Conservation (phyloP, 768 basidiomycete species). For the Lactarius sp. region DNA sequence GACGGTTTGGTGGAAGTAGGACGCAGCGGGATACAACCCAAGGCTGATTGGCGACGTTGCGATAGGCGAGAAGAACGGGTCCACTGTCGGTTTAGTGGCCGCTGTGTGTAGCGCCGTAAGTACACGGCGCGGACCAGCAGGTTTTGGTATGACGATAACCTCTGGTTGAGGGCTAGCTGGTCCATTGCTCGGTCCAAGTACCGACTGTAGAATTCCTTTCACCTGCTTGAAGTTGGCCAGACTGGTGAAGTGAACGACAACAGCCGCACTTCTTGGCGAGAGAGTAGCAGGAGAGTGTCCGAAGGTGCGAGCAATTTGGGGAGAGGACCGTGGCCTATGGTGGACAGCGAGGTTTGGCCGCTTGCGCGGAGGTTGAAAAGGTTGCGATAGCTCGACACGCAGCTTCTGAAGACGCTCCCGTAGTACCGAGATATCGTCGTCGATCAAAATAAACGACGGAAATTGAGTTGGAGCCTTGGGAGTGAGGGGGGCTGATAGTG, state of each 20-base stretch:
- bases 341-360: slow-evolving; percentile 62
- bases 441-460: slow-evolving; percentile 79
- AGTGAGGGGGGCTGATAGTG: slow-evolving; percentile 20
- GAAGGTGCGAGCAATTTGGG: slow-evolving; percentile 62
- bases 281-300: slow-evolving; percentile 34
- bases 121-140: slow-evolving; percentile 90
- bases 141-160: slow-evolving; percentile 95
- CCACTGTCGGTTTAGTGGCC: slow-evolving; percentile 76
- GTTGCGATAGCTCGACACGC: slow-evolving; percentile 50
- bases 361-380: slow-evolving; percentile 45
- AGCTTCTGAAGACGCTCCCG: slow-evolving; percentile 67
- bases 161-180: slow-evolving; percentile 61
- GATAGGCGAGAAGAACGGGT: slow-evolving; percentile 91
- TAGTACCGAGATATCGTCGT: slow-evolving; percentile 83
- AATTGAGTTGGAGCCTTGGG: slow-evolving; percentile 28
- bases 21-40: slow-evolving; percentile 45
- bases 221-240: slow-evolving; percentile 83
- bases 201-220: slow-evolving; percentile 76
- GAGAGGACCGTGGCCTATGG: slow-evolving; percentile 76
- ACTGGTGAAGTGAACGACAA: slow-evolving; percentile 89
- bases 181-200: slow-evolving; percentile 45
- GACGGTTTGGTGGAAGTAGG: slow-evolving; percentile 36
- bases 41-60: slow-evolving; percentile 87
- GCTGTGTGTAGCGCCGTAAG: slow-evolving; percentile 91
- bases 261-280: slow-evolving; percentile 36